Evolutionary conservation across 164 flowering plant species (phyloP).

Genomic region (Sextonia rubra): DNA sequence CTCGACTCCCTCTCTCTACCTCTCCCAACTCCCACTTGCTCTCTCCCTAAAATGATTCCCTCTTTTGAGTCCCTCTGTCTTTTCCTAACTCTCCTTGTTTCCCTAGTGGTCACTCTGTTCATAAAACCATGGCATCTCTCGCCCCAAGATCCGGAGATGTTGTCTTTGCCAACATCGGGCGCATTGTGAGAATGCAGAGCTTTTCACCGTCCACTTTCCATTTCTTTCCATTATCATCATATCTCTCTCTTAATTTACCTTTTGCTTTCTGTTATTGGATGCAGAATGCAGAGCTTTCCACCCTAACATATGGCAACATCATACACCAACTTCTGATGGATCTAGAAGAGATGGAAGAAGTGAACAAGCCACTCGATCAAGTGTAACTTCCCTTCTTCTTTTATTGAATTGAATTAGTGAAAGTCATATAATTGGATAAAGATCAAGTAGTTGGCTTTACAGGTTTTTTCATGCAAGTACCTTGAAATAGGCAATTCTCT

Average conservation of each 20-base stretch:
- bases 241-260: neutral
- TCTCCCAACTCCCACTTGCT: too few species aligned
- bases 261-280: too few species aligned
- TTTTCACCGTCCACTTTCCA: neutral
- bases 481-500: too few species aligned
- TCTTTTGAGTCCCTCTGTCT: too few species aligned
- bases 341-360: slow-evolving; percentile 92
- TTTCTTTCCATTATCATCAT: neutral
- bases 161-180: slow-evolving; percentile 70
- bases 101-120: too few species aligned
- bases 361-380: slow-evolving; percentile 94
- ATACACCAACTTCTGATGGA: slow-evolving; percentile 87
- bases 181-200: slow-evolving; percentile 49
- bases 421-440: too few species aligned
- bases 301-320: slow-evolving; percentile 86
- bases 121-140: slow-evolving; percentile 46
- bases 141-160: slow-evolving; percentile 89
- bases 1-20: too few species aligned
- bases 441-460: too few species aligned
- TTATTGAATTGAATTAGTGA: too few species aligned
- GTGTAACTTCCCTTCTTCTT: slow-evolving; percentile 38
- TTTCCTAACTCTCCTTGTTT: too few species aligned
- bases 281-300: slow-evolving; percentile 93
- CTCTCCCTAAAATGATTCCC: too few species aligned
- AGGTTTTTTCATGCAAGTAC: too few species aligned